Evolutionary conservation across 352 stramenopile genomes (phyloP), one percentile per base, ranked within the genome.

Genomic region (Aphanomyces invadans): DNA sequence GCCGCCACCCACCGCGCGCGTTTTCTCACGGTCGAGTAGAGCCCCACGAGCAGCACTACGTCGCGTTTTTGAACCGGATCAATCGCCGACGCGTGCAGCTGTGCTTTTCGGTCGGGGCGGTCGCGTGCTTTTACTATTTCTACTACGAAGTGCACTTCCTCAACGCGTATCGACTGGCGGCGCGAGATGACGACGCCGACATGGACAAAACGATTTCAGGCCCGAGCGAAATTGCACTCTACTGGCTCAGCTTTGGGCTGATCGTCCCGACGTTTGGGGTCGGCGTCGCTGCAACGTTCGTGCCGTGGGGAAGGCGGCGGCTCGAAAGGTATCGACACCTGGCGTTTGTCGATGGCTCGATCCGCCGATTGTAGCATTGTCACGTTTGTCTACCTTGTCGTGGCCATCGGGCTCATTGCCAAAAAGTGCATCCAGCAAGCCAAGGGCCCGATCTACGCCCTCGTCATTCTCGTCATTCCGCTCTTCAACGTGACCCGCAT

Each of bases 401-500:
- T 91, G 23, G 75, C 79, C 0, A 65, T 54, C 21, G 63, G 74
- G 28, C 86, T 91, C 79, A 88, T 91, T 59, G 74, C 74, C 42
- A 89, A 91, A 71, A 91, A 91, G 70, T 81, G 79, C 10, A 74
- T 91, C 28, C 79, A 88, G 45, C 83, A 88, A 29, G 71, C 70
- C 44, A 87, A 75, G 51, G 81, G 80, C 0, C 79, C 83, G 11
- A 68, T 91, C 10, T 89, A 89, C 28, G 80, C 83, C 38, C 69
- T 91, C 69, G 71, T 91, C 7, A 87, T 91, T 56, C 62, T 91
- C 25, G 56, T 91, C 21, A 89, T 91, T 26, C 83, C 83, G 36
- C 83, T 91, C 59, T 91, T 88, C 39, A 81, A 81, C n/a, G 88
- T 91, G 68, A 91, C 83, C 42, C 67, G 83, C 53, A 89, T 89